phyloP scores from a whole-genome alignment of 495 filamentous ascomycete genomes.

The Talaromyces borbonicus region DNA sequence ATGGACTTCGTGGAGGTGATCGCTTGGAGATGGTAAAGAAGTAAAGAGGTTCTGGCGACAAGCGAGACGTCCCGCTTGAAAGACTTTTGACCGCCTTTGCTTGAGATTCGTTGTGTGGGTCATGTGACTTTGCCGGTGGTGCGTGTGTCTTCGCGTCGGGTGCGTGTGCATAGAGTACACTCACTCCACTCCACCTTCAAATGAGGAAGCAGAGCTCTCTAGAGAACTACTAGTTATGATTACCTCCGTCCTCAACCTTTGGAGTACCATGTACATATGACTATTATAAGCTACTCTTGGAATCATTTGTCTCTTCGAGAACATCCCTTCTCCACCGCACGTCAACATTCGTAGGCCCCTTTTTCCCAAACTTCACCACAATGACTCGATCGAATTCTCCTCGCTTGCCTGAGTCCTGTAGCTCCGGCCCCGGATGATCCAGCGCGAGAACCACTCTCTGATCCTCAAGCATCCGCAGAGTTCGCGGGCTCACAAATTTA shows the following conservation, averaged over 20 bases:
- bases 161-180: not conserved
- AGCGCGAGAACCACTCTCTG: slow-evolving; percentile 54
- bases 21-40: slow-evolving; percentile 9
- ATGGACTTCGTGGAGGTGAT: slow-evolving; percentile 22
- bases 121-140: slow-evolving; percentile 31
- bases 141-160: not conserved
- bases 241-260: no score
- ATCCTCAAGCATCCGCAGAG: slow-evolving; percentile 46
- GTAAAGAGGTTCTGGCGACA: no score
- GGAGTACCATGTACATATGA: no score
- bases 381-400: slow-evolving; percentile 71
- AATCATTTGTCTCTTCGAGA: slow-evolving; percentile 17
- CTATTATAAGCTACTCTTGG: slow-evolving; percentile 26
- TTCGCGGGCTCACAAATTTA: slow-evolving; percentile 66
- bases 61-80: no score
- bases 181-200: not conserved
- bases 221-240: no score
- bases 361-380: slow-evolving; percentile 53
- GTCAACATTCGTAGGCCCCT: slow-evolving; percentile 43
- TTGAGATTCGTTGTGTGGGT: slow-evolving; percentile 32
- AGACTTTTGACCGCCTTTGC: no score
- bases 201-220: no score
- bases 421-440: slow-evolving; percentile 61
- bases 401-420: slow-evolving; percentile 47
- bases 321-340: slow-evolving; percentile 45